Conservation (phyloP, 306 rosid species). For the Urtica urens region DNA sequence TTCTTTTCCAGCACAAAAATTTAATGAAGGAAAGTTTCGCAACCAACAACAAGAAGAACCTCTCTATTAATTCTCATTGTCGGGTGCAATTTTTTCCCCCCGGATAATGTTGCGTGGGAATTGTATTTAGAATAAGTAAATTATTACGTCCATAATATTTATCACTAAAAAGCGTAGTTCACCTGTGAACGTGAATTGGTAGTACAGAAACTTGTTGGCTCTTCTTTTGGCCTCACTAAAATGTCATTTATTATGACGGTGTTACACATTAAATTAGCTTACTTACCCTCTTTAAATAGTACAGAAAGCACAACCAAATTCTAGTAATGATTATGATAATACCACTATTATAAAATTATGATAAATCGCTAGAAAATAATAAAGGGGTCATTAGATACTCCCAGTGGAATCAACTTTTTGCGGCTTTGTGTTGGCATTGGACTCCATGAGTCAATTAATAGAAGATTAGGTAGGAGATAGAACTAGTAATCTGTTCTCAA, state of each 20-base stretch:
- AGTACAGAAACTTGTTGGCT: neutral
- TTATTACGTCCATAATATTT: neutral
- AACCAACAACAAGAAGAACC: too few relatives aligned
- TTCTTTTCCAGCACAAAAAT: too few relatives aligned
- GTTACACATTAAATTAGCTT: slow-evolving; percentile 1
- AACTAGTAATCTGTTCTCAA: too few relatives aligned
- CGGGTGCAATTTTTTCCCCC: too few relatives aligned
- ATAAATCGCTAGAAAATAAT: neutral
- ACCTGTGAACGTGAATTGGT: too few relatives aligned
- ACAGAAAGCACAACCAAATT: neutral
- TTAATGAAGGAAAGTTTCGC: too few relatives aligned
- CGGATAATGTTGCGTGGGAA: too few relatives aligned
- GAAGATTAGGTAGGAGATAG: too few relatives aligned
- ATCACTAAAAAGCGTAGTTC: too few relatives aligned
- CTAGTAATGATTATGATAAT: neutral
- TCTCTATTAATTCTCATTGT: too few relatives aligned
- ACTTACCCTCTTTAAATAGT: slow-evolving; percentile 1
- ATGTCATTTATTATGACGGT: neutral
- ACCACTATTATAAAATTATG: neutral
- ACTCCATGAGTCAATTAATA: too few relatives aligned
- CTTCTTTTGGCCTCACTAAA: slow-evolving; percentile 1
- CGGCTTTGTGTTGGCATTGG: neutral
- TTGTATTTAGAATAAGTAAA: slow-evolving; percentile 6
- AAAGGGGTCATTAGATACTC: neutral
- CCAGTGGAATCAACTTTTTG: slow-evolving; percentile 3